Evolutionary conservation across 2,329 filamentous ascomycete species (phyloP), one percentile per base, ranked within the genome.

Genomic region (Stemphylium vesicarium): DNA sequence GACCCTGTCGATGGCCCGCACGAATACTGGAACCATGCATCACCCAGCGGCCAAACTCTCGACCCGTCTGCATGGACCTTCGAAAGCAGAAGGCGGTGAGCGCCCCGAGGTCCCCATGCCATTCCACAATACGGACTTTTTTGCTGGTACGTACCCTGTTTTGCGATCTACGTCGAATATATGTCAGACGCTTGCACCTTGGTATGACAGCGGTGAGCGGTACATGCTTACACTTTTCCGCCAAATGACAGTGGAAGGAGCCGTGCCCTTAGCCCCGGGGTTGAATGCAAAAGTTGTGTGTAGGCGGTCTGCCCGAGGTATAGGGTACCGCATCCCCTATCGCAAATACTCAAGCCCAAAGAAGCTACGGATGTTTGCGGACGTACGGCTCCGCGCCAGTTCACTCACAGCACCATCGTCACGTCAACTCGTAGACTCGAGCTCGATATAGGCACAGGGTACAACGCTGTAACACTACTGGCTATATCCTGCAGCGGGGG

Each of bases 261-360:
- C 7, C 22, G 22, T 24, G 22, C 22, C 22, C 22, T 24, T 7
- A 24, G 7, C 22, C 22, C 4, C 22, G 22, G 22, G 22, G 22
- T 24, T 24, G 22, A 6, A 4, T 8, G 38, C 24, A 18, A 44
- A 20, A 39, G 37, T 53, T 33, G 50, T 10, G 41, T 24, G 50
- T 53, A 52, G 59, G 65, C 65, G 62, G 65, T 66, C 62, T 61
- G 56, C 55, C 56, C 60, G 57, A 59, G 53, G 58, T 58, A 64
- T 42, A 66, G 60, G 61, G 61, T 65, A 53, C 52, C 43, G 53
- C 43, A 51, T 62, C 61, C 42, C 57, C 52, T 59, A 51, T 62
- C 57, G 54, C 56, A 59, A 38, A 50, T 53, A 57, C 47, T 33
- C 51, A 43, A 48, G 57, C 50, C 56, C 33, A 15, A 63, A 57